Evolutionary conservation across 768 basidiomycete genomes (phyloP).

Genomic region (Strobilomyces confusus): DNA sequence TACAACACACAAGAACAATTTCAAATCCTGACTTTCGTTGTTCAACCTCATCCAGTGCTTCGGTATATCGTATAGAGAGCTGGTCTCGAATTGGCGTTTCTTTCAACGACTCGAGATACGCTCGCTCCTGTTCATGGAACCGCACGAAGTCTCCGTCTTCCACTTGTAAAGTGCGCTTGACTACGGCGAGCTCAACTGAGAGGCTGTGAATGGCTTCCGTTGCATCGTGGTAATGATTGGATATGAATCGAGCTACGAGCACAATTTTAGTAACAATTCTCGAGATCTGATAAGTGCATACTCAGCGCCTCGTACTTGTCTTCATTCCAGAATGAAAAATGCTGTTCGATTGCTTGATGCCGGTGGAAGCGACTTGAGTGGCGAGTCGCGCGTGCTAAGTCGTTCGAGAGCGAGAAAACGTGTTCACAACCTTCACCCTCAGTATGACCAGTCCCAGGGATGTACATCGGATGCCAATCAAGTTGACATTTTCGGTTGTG

Average conservation of each 20-base stretch:
- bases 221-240: neutral
- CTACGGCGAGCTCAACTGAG: too few relatives aligned
- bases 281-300: neutral
- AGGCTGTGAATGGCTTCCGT: too few relatives aligned
- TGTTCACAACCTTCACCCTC: conserved; percentile 4
- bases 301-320: conserved; percentile 1
- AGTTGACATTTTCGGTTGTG: neutral
- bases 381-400: neutral
- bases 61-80: too few relatives aligned
- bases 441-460: neutral
- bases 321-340: neutral
- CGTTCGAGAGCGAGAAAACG: neutral
- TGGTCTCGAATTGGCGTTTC: too few relatives aligned
- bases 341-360: neutral
- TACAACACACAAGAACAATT: too few relatives aligned
- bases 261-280: too few relatives aligned
- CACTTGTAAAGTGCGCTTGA: too few relatives aligned
- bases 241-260: neutral
- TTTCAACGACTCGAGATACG: too few relatives aligned
- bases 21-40: too few relatives aligned
- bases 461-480: neutral
- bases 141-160: too few relatives aligned
- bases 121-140: too few relatives aligned
- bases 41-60: too few relatives aligned
- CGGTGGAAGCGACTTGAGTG: neutral